Conservation (phyloP, 768 basidiomycete genomes). For the Lentinula boryana region DNA sequence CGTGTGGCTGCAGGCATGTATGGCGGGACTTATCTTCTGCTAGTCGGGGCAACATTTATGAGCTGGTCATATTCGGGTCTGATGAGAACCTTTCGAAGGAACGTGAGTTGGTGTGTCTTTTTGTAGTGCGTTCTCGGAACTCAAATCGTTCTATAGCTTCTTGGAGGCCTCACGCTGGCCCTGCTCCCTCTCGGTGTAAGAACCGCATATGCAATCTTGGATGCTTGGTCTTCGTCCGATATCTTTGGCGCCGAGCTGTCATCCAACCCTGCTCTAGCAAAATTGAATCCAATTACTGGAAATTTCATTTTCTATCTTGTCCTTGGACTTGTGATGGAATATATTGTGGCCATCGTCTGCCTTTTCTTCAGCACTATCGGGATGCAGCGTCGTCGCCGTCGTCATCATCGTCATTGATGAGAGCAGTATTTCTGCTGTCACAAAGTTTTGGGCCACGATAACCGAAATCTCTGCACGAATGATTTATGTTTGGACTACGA, state of each 20-base stretch:
- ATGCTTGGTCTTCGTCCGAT: slow-evolving; percentile 50
- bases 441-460: neutral
- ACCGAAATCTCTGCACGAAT: neutral
- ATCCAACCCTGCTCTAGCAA: slow-evolving; percentile 36
- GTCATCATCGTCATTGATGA: neutral
- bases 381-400: slow-evolving; percentile 18
- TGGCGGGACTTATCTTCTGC: slow-evolving; percentile 31
- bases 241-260: slow-evolving; percentile 31
- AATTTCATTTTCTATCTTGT: slow-evolving; percentile 53
- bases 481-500: neutral
- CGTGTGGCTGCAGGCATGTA: slow-evolving; percentile 38
- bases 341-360: slow-evolving; percentile 41
- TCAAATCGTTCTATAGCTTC: slow-evolving; percentile 34
- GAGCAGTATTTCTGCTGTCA: no score
- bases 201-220: slow-evolving; percentile 52
- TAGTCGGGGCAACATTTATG: slow-evolving; percentile 32
- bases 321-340: slow-evolving; percentile 60
- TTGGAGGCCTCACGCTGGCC: slow-evolving; percentile 45
- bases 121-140: neutral
- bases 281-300: slow-evolving; percentile 53
- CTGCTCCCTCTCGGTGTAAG: slow-evolving; percentile 57
- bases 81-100: slow-evolving; percentile 38
- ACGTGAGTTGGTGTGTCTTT: slow-evolving; percentile 23
- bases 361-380: slow-evolving; percentile 40
- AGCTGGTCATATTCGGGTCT: slow-evolving; percentile 42